These are phyloP conservation scores for Calocera viscosa DNA, from an alignment of 768 basidiomycete genomes.

Conservation along the genomic window DNA sequence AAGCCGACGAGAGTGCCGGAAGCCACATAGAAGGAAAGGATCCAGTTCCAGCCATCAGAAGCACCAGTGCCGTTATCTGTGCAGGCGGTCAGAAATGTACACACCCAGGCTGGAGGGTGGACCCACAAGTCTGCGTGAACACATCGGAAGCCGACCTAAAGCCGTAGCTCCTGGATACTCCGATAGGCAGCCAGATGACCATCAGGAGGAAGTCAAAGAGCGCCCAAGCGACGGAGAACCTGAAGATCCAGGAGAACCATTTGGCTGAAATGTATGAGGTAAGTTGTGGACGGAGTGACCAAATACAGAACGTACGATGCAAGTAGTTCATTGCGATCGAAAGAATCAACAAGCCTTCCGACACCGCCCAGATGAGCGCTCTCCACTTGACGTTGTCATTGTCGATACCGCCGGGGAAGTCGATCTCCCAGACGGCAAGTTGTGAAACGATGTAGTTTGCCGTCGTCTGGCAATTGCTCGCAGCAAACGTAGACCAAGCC, in stretches of 20 bases:
- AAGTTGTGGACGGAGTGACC: background rate
- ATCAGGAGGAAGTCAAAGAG: slow-evolving; percentile 81
- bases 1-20: slow-evolving; percentile 83
- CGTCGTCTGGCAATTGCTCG: slow-evolving; percentile 75
- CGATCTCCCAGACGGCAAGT: slow-evolving; percentile 61
- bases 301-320: slow-evolving; percentile 40
- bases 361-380: slow-evolving; percentile 69
- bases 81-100: slow-evolving; percentile 8
- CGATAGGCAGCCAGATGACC: slow-evolving; percentile 85
- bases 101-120: background rate
- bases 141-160: slow-evolving; percentile 75
- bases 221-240: slow-evolving; percentile 57
- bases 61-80: slow-evolving; percentile 87
- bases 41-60: slow-evolving; percentile 81
- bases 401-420: slow-evolving; percentile 68
- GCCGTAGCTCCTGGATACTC: slow-evolving; percentile 77
- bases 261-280: slow-evolving; percentile 19
- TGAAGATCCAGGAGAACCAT: slow-evolving; percentile 62
- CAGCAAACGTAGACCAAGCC: slow-evolving; percentile 92
- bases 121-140: slow-evolving; percentile 65
- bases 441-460: slow-evolving; percentile 86
- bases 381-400: slow-evolving; percentile 73
- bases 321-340: slow-evolving; percentile 76
- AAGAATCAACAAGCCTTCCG: slow-evolving; percentile 57
- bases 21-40: slow-evolving; percentile 64